Evolutionary conservation across 2,329 filamentous ascomycete species (phyloP), one percentile per base, ranked within the genome.

Genomic region (Stagonosporopsis cucurbitacearum): DNA sequence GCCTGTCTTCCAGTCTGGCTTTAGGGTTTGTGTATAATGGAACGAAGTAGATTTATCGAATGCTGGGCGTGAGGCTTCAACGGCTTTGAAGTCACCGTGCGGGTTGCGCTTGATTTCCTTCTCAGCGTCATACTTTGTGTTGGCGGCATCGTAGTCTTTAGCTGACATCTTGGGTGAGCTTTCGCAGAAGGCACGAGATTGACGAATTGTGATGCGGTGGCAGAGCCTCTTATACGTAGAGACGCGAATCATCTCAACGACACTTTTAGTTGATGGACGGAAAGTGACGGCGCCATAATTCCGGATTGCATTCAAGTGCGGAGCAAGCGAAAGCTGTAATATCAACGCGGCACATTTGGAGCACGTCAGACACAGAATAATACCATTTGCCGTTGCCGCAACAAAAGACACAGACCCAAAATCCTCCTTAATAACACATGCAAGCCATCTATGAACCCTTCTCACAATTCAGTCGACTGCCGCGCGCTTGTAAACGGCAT

Each of bases 31-130:
- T 19, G 84, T 88, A 75, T 81, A 85, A 56, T 76, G 79, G 69
- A 86, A 85, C 46, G 71, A 60, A 15, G 78, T 69, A 6, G 70
- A 55, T 15, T 72, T 62, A 66, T 87, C 80, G 77, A 84, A 92
- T 54, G 82, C 78, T 0, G 86, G 84, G 4, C 90, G 86, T 9
- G 83, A 82, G 36, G 81, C 81, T 78, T 94, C 88, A 51, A 91
- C 86, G 19, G 78, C 75, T 69, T 91, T 89, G 80, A 94, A 94
- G 78, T 94, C 88, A 2, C 84, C 84, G 75, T 91, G 88, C 1
- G 85, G 86, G 74, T 89, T 90, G 71, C 86, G 85, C 71, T 86
- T 79, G 62, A 81, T 72, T 33, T 71, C 62, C 19, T 77, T 75
- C 62, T 83, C 80, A 22, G 76, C 74, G 54, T 83, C 80, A 46